A percentile compares a stretch with the other conserved stretches of the same genome.
phyloP scores from a whole-genome alignment of 257 asterid species.

The Cinchona pubescens region DNA sequence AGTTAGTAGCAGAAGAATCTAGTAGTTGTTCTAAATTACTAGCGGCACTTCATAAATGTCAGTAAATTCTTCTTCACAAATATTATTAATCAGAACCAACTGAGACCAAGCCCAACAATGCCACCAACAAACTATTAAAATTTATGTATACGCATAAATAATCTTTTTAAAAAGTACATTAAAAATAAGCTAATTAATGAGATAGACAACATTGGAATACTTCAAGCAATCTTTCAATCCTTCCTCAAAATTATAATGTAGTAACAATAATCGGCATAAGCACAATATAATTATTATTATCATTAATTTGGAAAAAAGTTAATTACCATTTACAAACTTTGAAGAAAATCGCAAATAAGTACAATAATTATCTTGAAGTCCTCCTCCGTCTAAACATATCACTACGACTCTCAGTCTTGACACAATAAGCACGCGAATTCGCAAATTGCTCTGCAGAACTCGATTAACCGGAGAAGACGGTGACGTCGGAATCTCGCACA shows the following conservation, averaged over 20 bases:
- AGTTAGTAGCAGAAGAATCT: background rate
- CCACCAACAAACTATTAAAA: background rate
- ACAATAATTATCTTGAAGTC: constrained; percentile 4
- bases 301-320: background rate
- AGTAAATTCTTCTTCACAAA: background rate
- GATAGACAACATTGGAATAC: background rate
- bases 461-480: background rate
- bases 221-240: background rate
- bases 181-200: background rate
- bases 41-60: background rate
- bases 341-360: background rate
- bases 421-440: background rate
- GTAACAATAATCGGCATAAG: background rate
- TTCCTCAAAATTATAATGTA: background rate
- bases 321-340: constrained; percentile 17
- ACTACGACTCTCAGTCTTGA: background rate
- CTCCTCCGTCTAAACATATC: constrained; percentile 3
- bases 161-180: background rate
- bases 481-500: constrained; percentile 6
- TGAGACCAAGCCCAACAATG: background rate
- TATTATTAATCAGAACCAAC: background rate
- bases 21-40: background rate
- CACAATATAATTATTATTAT: background rate
- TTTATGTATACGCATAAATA: background rate
- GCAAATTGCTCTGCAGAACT: background rate